phyloP scores from a whole-genome alignment of 768 basidiomycete species.

The Suillus occidentalis region DNA sequence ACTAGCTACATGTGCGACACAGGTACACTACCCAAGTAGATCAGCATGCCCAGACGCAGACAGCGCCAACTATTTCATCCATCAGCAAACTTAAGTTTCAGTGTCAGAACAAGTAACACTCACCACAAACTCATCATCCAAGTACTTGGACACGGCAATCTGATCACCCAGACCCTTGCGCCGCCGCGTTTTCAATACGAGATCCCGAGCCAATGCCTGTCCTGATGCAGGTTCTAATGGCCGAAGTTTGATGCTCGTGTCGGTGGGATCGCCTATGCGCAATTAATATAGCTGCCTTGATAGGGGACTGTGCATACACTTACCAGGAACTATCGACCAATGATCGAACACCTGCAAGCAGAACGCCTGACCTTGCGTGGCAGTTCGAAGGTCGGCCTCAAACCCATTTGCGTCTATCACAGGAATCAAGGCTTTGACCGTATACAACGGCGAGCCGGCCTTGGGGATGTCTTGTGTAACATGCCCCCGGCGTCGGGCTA shows the following conservation, averaged over 20 bases:
- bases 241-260: conserved; percentile 93
- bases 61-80: conserved; percentile 67
- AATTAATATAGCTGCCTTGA: not conserved
- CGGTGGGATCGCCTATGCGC: conserved; percentile 87
- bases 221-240: conserved; percentile 97
- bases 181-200: conserved; percentile 94
- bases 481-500: conserved; percentile 98
- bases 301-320: conserved; percentile 25
- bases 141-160: conserved; percentile 95
- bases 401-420: conserved; percentile 99
- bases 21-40: conserved; percentile 60
- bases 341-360: conserved; percentile 97
- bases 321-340: conserved; percentile 98
- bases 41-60: conserved; percentile 97
- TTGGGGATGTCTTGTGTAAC: conserved; percentile 98
- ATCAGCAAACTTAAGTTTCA: conserved; percentile 10
- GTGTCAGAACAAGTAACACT: conserved; percentile 30
- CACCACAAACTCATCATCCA: conserved; percentile 96
- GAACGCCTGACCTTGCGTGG: conserved; percentile 99
- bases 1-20: conserved; percentile 14
- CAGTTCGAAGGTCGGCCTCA: conserved; percentile 95
- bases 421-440: conserved; percentile 96
- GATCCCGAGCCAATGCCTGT: conserved; percentile 89
- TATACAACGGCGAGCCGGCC: conserved; percentile 96
- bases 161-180: conserved; percentile 96